phyloP scores from a whole-genome alignment of 768 basidiomycete species.

The Lactarius quietus region DNA sequence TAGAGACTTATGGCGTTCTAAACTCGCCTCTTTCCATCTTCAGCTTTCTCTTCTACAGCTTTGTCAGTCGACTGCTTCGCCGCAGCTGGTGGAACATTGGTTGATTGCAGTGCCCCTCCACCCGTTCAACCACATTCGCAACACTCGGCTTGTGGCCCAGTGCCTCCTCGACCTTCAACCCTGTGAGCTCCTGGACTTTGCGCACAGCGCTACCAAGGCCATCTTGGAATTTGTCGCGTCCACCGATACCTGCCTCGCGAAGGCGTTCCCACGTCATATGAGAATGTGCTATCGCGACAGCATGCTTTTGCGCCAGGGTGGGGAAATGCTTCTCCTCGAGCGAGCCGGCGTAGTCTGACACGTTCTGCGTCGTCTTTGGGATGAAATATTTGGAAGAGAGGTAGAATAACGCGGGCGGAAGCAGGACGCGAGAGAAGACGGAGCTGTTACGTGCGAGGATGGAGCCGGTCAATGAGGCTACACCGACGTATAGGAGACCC shows the following conservation, averaged over 20 bases:
- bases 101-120: conserved; percentile 11
- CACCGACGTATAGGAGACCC: conserved; percentile 85
- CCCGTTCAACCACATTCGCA: conserved; percentile 23
- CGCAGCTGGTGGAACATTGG: neutral
- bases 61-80: conserved; percentile 1
- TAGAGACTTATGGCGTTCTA: neutral
- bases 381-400: conserved; percentile 79
- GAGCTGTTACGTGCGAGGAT: conserved; percentile 78
- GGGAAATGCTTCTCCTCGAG: conserved; percentile 76
- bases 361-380: conserved; percentile 72
- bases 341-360: conserved; percentile 58
- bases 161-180: conserved; percentile 46
- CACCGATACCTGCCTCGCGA: conserved; percentile 48
- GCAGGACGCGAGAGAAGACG: conserved; percentile 61
- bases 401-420: conserved; percentile 74
- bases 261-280: conserved; percentile 56
- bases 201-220: conserved; percentile 48
- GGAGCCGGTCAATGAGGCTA: conserved; percentile 84
- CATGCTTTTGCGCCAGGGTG: conserved; percentile 61
- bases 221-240: conserved; percentile 42
- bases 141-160: conserved; percentile 11
- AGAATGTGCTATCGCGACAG: conserved; percentile 56
- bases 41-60: conserved; percentile 4
- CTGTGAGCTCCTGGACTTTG: conserved; percentile 63
- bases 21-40: neutral